Evolutionary conservation across 2,329 filamentous ascomycete genomes (phyloP).

Genomic region (Endothia cerciana): DNA sequence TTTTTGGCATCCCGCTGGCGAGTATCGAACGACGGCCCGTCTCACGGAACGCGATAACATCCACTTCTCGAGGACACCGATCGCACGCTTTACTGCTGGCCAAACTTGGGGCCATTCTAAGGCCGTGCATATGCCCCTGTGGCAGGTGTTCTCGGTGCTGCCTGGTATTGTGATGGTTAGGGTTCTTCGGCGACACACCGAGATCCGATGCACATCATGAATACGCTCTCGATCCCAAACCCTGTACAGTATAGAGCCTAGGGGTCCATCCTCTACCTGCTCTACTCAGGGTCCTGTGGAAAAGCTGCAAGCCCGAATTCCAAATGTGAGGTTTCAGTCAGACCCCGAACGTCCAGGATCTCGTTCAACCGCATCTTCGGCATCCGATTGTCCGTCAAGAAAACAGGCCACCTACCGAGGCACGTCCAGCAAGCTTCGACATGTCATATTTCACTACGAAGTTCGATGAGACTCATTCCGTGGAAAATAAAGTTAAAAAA

Average conservation of each 20-base stretch:
- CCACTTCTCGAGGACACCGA: neutral
- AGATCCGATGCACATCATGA: neutral
- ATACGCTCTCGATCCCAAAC: neutral
- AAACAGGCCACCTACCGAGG: neutral
- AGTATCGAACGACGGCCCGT: neutral
- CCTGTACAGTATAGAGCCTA: neutral
- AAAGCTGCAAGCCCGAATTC: no score
- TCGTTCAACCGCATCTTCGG: constrained; percentile 18
- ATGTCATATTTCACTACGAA: neutral
- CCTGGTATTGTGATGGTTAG: neutral
- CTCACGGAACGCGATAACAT: constrained; percentile 10
- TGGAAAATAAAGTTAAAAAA: no score
- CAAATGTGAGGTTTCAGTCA: neutral
- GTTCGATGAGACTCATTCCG: neutral
- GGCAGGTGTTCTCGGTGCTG: neutral
- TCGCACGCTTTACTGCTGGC: neutral
- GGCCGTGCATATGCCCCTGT: constrained; percentile 15
- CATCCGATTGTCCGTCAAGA: constrained; percentile 14
- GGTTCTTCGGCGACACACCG: neutral
- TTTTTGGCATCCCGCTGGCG: constrained; percentile 4
- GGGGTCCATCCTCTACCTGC: neutral
- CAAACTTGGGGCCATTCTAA: constrained; percentile 1
- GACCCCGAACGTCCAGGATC: neutral
- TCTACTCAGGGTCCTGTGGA: neutral
- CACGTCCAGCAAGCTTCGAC: neutral